These are phyloP conservation scores for Pseudogymnoascus verrucosus DNA, from an alignment of 2,329 filamentous ascomycete species.

Conservation along the genomic window DNA sequence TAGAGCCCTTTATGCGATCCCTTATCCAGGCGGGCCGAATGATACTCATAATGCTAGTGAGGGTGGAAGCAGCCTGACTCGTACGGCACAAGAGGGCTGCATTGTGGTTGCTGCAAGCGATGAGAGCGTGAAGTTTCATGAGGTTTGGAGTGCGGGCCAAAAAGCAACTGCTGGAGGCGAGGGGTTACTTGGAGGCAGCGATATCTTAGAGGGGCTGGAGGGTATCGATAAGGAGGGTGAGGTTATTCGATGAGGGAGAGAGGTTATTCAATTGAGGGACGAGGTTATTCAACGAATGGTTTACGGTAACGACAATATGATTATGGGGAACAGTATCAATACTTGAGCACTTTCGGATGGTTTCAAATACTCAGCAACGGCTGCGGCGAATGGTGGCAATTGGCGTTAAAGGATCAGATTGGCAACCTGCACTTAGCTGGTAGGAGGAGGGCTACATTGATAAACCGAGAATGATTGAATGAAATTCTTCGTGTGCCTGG, in stretches of 20 bases:
- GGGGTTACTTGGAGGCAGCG: conserved; percentile 69
- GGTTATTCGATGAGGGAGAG: conserved; percentile 50
- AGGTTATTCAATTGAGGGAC: background rate
- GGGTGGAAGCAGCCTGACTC: conserved; percentile 45
- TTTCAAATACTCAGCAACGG: background rate
- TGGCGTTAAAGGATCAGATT: background rate
- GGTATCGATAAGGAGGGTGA: conserved; percentile 69
- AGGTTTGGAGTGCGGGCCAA: conserved; percentile 70
- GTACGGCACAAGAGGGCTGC: conserved; percentile 64
- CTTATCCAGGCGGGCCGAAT: conserved; percentile 62
- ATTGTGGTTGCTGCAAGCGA: conserved; percentile 90
- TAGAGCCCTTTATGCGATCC: conserved; percentile 78
- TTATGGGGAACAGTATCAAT: background rate
- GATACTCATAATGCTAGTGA: conserved; percentile 30
- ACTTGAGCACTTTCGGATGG: background rate
- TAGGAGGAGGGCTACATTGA: background rate
- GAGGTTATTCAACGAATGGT: background rate
- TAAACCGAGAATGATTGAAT: background rate
- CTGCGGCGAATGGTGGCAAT: background rate
- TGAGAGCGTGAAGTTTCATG: conserved; percentile 88
- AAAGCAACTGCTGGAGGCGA: conserved; percentile 44
- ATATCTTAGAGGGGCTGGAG: conserved; percentile 75
- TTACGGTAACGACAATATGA: background rate
- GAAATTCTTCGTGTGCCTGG: background rate
- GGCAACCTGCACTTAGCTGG: background rate